A percentile compares a stretch with the other conserved stretches of the same genome.
phyloP scores from a whole-genome alignment of 2,329 filamentous ascomycete genomes.

The Colletotrichum euphorbiae region DNA sequence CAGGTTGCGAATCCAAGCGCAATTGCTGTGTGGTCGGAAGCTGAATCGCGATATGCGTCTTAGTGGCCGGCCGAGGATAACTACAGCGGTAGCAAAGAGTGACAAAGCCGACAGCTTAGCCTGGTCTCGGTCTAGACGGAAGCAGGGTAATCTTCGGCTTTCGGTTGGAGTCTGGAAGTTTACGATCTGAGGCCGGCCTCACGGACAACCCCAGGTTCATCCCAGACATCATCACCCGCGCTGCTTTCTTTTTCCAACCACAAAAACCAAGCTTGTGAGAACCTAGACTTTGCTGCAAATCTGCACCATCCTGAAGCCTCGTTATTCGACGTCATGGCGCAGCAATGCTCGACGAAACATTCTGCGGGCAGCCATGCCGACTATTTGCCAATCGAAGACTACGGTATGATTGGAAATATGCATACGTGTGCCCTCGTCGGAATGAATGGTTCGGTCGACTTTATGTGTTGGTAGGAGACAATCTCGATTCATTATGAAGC shows the following conservation, averaged over 20 bases:
- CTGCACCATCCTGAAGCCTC: constrained; percentile 5
- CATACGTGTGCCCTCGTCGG: constrained; percentile 80
- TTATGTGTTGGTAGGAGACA: constrained; percentile 76
- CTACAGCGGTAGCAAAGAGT: neutral
- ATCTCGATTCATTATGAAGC: neutral
- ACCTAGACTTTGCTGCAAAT: neutral
- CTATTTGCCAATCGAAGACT: constrained; percentile 77
- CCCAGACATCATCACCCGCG: neutral
- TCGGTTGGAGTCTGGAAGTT: too few relatives aligned
- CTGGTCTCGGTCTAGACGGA: too few relatives aligned
- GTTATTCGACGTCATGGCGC: constrained; percentile 46
- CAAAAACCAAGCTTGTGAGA: neutral
- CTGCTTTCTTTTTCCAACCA: constrained; percentile 6
- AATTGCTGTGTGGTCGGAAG: neutral
- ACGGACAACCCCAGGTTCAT: neutral
- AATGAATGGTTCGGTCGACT: constrained; percentile 79
- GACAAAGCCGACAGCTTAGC: constrained; percentile 21
- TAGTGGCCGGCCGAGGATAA: constrained; percentile 11
- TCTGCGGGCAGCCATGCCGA: constrained; percentile 52
- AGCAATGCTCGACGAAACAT: constrained; percentile 48
- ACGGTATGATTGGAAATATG: constrained; percentile 86
- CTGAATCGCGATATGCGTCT: neutral
- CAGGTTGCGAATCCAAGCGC: neutral
- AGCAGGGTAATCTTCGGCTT: too few relatives aligned
- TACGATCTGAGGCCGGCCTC: too few relatives aligned